Conservation (phyloP, 139 green algal genomes). For the Coelastrella sp. region DNA sequence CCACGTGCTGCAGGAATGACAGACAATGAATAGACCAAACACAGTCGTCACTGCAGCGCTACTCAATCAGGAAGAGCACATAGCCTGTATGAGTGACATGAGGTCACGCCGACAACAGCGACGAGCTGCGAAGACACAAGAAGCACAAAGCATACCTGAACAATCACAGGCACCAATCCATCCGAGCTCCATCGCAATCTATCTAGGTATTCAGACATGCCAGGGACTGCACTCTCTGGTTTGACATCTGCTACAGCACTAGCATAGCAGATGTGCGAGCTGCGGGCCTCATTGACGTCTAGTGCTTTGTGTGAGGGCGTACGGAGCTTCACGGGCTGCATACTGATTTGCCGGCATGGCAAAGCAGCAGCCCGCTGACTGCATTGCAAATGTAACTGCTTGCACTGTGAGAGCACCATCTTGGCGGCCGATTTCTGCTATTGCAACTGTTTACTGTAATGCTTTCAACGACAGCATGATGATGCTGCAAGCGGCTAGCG, state of each 20-base stretch:
- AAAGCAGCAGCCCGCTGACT: background rate
- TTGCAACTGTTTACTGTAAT: too few relatives aligned
- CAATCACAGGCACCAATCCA: slow-evolving; percentile 94
- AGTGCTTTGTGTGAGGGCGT: too few relatives aligned
- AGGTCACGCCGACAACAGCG: too few relatives aligned
- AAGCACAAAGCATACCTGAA: slow-evolving; percentile 65
- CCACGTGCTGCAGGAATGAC: slow-evolving; percentile 83
- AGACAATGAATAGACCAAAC: too few relatives aligned
- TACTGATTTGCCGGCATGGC: background rate
- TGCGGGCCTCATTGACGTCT: background rate
- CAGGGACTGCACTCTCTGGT: slow-evolving; percentile 62
- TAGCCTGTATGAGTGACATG: too few relatives aligned
- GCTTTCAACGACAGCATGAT: too few relatives aligned
- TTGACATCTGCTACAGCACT: slow-evolving; percentile 35
- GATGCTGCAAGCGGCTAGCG: too few relatives aligned
- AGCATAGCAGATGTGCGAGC: slow-evolving; percentile 2
- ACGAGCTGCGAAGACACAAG: too few relatives aligned
- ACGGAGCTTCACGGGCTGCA: background rate
- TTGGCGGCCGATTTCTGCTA: background rate
- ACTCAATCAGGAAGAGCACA: too few relatives aligned
- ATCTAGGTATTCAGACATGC: slow-evolving; percentile 84
- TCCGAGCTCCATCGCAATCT: slow-evolving; percentile 90
- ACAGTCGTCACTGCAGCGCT: background rate
- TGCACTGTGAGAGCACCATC: slow-evolving; percentile 18
- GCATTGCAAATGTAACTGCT: background rate